These are phyloP conservation scores for Hydnum rufescens DNA, from an alignment of 768 basidiomycete species.

Conservation along the genomic window DNA sequence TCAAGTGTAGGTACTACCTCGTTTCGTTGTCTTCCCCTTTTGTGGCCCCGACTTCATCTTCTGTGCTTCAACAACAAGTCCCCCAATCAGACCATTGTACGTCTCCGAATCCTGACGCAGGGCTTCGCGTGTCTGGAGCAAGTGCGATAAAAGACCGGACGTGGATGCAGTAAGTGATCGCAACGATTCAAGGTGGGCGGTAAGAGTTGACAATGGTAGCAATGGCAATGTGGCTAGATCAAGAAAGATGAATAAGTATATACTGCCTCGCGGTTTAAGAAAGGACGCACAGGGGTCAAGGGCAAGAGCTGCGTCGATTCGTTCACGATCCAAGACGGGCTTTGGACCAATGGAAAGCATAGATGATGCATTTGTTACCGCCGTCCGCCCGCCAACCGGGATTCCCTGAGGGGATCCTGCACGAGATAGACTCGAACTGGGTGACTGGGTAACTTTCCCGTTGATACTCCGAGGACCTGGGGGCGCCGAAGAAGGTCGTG, in stretches of 20 bases:
- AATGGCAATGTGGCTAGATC: conserved; percentile 47
- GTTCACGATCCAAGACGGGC: conserved; percentile 49
- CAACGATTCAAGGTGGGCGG: conserved; percentile 46
- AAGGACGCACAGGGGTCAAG: conserved; percentile 39
- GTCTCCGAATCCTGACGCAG: conserved; percentile 76
- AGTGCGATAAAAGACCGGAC: conserved; percentile 56
- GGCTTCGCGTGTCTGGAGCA: conserved; percentile 63
- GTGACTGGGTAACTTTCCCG: neutral
- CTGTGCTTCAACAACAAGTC: conserved; percentile 70
- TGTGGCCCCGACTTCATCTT: conserved; percentile 15
- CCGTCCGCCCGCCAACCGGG: conserved; percentile 10
- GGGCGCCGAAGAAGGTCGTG: conserved; percentile 61
- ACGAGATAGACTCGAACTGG: neutral
- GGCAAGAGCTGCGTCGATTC: conserved; percentile 44
- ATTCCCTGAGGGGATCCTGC: conserved; percentile 3
- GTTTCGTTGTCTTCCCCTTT: neutral
- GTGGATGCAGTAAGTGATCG: conserved; percentile 53
- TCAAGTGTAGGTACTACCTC: neutral
- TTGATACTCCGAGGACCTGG: conserved; percentile 27
- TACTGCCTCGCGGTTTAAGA: conserved; percentile 1
- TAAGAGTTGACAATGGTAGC: conserved; percentile 45
- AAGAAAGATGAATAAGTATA: neutral
- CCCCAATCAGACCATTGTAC: conserved; percentile 79
- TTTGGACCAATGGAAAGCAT: conserved; percentile 38
- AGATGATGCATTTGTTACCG: conserved; percentile 14